A percentile compares a stretch with the other conserved stretches of the same genome.
These are phyloP conservation scores for Euphorbia celastroides DNA, from an alignment of 441 rosid species.

Conservation along the genomic window DNA sequence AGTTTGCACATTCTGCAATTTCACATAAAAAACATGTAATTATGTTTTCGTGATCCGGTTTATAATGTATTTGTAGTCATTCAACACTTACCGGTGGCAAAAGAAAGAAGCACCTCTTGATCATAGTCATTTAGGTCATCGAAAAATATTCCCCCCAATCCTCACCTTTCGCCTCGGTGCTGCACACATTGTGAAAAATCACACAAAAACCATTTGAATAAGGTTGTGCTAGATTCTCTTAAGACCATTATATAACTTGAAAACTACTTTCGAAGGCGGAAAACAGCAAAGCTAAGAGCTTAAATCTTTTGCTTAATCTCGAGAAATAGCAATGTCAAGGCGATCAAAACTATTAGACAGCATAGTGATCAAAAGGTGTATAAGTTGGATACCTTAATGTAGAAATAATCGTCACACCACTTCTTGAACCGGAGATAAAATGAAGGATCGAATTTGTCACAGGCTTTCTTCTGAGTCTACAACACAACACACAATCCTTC, in stretches of 20 bases:
- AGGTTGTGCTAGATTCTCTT: background rate
- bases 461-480: slow-evolving; percentile 71
- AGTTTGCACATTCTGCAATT: slow-evolving; percentile 79
- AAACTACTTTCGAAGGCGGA: background rate
- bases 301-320: slow-evolving; percentile 3
- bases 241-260: background rate
- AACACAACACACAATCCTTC: background rate
- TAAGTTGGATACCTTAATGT: slow-evolving; percentile 52
- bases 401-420: slow-evolving; percentile 98
- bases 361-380: background rate
- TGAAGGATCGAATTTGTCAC: slow-evolving; percentile 84
- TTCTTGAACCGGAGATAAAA: slow-evolving; percentile 91
- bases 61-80: slow-evolving; percentile 1
- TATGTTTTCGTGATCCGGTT: background rate
- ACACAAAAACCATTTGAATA: slow-evolving; percentile 13
- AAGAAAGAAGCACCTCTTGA: slow-evolving; percentile 92
- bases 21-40: background rate
- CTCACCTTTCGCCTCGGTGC: slow-evolving; percentile 93
- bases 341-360: background rate
- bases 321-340: background rate
- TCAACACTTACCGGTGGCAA: slow-evolving; percentile 71
- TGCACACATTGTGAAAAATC: slow-evolving; percentile 29
- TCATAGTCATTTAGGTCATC: slow-evolving; percentile 89
- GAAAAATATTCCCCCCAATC: slow-evolving; percentile 96
- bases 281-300: background rate